These are phyloP conservation scores for Metschnikowia cerradonensis DNA, from an alignment of 805 yeast species.

Conservation along the genomic window DNA sequence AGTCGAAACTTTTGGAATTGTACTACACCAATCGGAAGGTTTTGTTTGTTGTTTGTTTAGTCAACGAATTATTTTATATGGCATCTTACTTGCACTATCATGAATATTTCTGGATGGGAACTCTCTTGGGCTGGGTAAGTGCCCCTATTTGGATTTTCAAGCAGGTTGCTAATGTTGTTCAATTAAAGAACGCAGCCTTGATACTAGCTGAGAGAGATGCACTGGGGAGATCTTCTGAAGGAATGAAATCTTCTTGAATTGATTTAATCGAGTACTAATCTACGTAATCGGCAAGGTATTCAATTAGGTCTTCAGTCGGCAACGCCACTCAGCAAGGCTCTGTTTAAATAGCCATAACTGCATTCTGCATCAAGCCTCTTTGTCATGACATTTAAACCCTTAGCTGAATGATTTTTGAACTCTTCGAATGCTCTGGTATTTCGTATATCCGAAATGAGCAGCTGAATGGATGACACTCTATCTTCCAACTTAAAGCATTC, in stretches of 20 bases:
- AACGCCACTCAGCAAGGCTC: neutral
- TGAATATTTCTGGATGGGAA: conserved; percentile 56
- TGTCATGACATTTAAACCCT: conserved; percentile 12
- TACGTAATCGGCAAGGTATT: neutral
- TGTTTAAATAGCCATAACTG: conserved; percentile 9
- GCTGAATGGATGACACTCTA: conserved; percentile 6
- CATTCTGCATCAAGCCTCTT: conserved; percentile 12
- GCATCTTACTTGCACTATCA: conserved; percentile 80
- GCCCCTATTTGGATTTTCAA: conserved; percentile 89
- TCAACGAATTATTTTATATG: conserved; percentile 89
- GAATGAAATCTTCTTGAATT: neutral
- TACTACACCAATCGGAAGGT: conserved; percentile 86
- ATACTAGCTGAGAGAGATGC: conserved; percentile 77
- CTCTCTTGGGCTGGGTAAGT: conserved; percentile 52
- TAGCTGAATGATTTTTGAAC: conserved; percentile 11
- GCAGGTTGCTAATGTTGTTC: conserved; percentile 86
- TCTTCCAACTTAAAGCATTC: conserved; percentile 38
- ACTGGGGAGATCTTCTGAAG: conserved; percentile 35
- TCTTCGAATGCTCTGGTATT: conserved; percentile 11
- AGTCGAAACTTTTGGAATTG: conserved; percentile 68
- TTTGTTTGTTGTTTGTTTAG: conserved; percentile 83
- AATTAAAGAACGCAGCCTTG: conserved; percentile 79
- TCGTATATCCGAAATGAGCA: conserved; percentile 5
- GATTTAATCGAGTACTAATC: neutral
- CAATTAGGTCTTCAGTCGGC: neutral